Base-by-base conservation (phyloP, 2,329 filamentous ascomycete genomes). In the Sporothrix mexicana region DNA sequence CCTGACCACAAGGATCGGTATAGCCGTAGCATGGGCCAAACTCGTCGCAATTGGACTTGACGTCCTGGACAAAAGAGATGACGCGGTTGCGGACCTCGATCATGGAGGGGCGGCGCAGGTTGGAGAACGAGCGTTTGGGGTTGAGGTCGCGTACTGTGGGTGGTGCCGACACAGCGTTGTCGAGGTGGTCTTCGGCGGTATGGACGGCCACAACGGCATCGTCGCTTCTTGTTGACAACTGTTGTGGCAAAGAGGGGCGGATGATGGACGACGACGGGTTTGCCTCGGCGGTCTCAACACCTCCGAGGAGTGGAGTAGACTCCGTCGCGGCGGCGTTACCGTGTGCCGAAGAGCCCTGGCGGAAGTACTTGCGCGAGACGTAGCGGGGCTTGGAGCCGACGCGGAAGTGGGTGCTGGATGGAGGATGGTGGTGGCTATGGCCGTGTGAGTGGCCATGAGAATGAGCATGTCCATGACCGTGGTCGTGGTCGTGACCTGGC, bases 41-140 rank as follows among this genome's bases (percentile, higher is more conserved):
- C 75, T 88, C 86, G 74, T 91, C 88, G 76, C 89, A 91, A 76
- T 90, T 88, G 47, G 84, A 77, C 78, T 91, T 91, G 25, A 86
- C 89, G 77, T 91, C 89, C 78, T 87, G 88, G 74, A 91, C 87
- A 79, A 91, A 91, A 61, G 89, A 91, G 80, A 90, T 80, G 53
- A 91, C 86, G 25, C 87, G 83, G 73, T 85, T 85, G 59, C 85
- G 86, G 51, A 91, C 83, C 73, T 86, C 81, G 8, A 84, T 77
- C 79, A 90, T 86, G 4, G 88, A 90, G 1, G 85, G 85, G 30
- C 87, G 82, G 43, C 87, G 82, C 43, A 80, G 79, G 36, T 79
- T 75, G 2, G 72, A 47, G 36, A 73, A 41, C 1, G 71, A 53
- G 3, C n/a, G 70, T 51, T 49, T 72, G 73, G 75, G 10, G 74